These are phyloP conservation scores for Thermochaetoides thermophila DNA, from an alignment of 495 filamentous ascomycete species.

Conservation along the genomic window DNA sequence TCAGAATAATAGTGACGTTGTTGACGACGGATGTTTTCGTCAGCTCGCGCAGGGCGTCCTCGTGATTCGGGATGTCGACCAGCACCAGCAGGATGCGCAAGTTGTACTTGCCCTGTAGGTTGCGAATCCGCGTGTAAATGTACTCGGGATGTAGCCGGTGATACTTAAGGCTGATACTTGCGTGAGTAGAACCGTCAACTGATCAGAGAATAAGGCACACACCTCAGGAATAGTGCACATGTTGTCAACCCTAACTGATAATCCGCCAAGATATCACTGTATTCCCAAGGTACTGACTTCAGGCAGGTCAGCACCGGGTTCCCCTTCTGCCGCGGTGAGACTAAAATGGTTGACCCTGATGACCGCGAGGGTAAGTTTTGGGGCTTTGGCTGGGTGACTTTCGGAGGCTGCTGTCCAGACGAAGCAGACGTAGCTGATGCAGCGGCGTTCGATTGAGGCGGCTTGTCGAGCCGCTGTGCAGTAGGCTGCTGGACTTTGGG, in stretches of 20 bases:
- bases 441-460: constrained; percentile 19
- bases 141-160: constrained; percentile 96
- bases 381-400: constrained; percentile 74
- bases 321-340: constrained; percentile 75
- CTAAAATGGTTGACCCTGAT: constrained; percentile 64
- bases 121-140: constrained; percentile 80
- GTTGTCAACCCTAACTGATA: constrained; percentile 80
- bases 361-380: constrained; percentile 57
- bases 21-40: constrained; percentile 76
- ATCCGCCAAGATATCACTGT: constrained; percentile 84
- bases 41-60: constrained; percentile 76
- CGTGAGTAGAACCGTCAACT: too few species aligned
- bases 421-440: constrained; percentile 7
- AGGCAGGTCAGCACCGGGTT: constrained; percentile 83
- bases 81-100: constrained; percentile 74
- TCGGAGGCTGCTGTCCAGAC: constrained; percentile 19
- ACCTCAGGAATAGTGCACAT: constrained; percentile 70
- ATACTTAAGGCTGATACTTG: constrained; percentile 90
- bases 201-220: too few species aligned
- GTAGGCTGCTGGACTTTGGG: constrained; percentile 24
- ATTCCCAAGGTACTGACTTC: constrained; percentile 83
- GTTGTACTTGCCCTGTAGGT: constrained; percentile 64
- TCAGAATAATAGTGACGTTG: constrained; percentile 78
- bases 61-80: constrained; percentile 70
- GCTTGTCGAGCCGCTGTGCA: constrained; percentile 30